Evolutionary conservation across 2,329 filamentous ascomycete species (phyloP).

Genomic region (Coleophoma cylindrospora): DNA sequence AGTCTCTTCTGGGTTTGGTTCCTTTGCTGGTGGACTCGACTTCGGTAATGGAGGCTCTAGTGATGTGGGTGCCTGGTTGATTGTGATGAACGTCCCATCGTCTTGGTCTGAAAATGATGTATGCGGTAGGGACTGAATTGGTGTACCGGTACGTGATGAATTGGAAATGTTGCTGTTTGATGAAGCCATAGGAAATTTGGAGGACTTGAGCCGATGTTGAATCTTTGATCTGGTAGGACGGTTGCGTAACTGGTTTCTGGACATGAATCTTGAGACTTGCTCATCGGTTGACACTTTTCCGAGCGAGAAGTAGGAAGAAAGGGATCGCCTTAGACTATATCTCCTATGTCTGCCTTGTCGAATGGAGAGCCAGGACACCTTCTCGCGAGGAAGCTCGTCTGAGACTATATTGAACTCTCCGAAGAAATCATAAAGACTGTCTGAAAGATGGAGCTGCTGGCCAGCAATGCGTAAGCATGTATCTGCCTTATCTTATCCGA

Average conservation of each 20-base stretch:
- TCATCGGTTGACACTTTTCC: constrained; percentile 13
- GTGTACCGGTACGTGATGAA: constrained; percentile 7
- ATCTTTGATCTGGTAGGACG: constrained; percentile 7
- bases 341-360: constrained; percentile 13
- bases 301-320: constrained; percentile 13
- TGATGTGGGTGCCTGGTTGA: neutral
- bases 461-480: constrained; percentile 22
- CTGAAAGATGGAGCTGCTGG: constrained; percentile 18
- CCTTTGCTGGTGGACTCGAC: constrained; percentile 10
- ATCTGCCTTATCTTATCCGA: constrained; percentile 9
- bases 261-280: constrained; percentile 11
- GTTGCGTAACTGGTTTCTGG: constrained; percentile 1
- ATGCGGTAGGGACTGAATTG: constrained; percentile 18
- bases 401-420: neutral
- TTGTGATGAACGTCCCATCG: constrained; percentile 20
- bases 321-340: constrained; percentile 9
- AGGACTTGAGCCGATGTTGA: constrained; percentile 15
- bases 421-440: neutral
- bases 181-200: neutral
- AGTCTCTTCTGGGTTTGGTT: constrained; percentile 13
- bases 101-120: constrained; percentile 3
- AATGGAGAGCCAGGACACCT: constrained; percentile 13
- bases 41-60: constrained; percentile 1
- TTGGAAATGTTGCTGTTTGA: neutral
- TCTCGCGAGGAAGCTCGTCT: constrained; percentile 10